Percentiles rank a stretch among this genome's conserved stretches.
These are phyloP conservation scores for Phytophthora tubulina DNA, from an alignment of 352 stramenopile species.

Conservation along the genomic window DNA sequence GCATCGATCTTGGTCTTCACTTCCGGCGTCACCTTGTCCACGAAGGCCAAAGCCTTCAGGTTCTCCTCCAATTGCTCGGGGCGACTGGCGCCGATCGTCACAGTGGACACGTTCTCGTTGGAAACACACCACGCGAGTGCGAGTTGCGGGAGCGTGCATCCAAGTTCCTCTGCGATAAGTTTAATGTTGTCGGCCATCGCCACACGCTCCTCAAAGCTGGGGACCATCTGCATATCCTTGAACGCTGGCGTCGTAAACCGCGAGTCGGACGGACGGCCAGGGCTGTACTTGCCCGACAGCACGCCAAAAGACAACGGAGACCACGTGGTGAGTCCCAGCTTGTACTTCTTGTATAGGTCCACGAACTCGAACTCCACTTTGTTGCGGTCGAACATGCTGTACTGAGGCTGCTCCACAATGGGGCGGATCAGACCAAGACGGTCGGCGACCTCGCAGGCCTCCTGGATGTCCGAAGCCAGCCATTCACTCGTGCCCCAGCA, in stretches of 20 bases:
- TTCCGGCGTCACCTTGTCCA: constrained; percentile 50
- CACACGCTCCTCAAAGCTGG: constrained; percentile 24
- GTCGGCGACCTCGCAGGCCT: constrained; percentile 6
- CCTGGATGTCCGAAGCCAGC: constrained; percentile 30
- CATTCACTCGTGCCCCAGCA: constrained; percentile 55
- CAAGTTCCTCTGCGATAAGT: constrained; percentile 53
- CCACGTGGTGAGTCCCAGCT: constrained; percentile 16
- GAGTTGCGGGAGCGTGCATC: constrained; percentile 57
- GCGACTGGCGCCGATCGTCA: constrained; percentile 55
- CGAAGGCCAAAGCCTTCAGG: constrained; percentile 51
- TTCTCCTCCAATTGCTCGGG: constrained; percentile 68
- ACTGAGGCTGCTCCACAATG: constrained; percentile 11
- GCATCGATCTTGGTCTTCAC: constrained; percentile 55
- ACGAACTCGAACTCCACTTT: constrained; percentile 1
- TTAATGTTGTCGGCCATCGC: constrained; percentile 50
- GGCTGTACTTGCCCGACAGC: constrained; percentile 72
- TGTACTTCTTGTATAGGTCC: constrained; percentile 20
- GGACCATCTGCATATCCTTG: neutral
- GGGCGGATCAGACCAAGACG: constrained; percentile 5
- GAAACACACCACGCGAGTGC: constrained; percentile 54
- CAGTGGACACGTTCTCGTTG: constrained; percentile 63
- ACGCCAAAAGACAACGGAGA: constrained; percentile 30
- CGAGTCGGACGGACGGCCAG: constrained; percentile 39
- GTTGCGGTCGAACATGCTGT: constrained; percentile 9
- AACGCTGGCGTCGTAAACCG: constrained; percentile 29